A percentile compares a stretch with the other conserved stretches of the same genome.
Conservation (phyloP, 2,329 filamentous ascomycete species). For the Epichloe scottii region DNA sequence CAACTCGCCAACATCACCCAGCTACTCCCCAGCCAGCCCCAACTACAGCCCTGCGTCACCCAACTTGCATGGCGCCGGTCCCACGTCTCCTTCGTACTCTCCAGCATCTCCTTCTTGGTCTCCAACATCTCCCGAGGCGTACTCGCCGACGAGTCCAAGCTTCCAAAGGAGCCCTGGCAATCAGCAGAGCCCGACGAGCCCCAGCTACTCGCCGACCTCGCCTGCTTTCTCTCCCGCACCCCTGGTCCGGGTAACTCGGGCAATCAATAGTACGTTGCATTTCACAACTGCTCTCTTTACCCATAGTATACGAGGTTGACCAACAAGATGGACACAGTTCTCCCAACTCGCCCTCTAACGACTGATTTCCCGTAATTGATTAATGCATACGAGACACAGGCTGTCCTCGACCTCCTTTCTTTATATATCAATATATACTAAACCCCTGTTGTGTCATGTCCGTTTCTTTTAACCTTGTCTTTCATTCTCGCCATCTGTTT, state of each 20-base stretch:
- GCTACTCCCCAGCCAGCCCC: constrained; percentile 58
- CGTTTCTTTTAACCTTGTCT: background rate
- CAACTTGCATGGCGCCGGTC: constrained; percentile 30
- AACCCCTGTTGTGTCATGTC: background rate
- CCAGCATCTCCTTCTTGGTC: constrained; percentile 69
- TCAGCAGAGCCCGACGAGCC: constrained; percentile 51
- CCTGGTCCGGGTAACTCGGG: constrained; percentile 30
- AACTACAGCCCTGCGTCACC: constrained; percentile 60
- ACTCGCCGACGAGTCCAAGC: constrained; percentile 51
- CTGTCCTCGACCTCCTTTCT: constrained; percentile 14
- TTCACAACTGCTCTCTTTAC: background rate
- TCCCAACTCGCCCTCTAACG: constrained; percentile 29
- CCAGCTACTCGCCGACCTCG: constrained; percentile 57
- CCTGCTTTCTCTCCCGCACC: constrained; percentile 32
- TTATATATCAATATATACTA: constrained; percentile 10
- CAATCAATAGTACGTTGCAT: constrained; percentile 28
- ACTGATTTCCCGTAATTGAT: constrained; percentile 21
- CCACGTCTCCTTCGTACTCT: constrained; percentile 49
- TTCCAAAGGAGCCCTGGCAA: constrained; percentile 43
- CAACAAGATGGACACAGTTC: constrained; percentile 21
- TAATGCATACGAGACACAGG: constrained; percentile 23
- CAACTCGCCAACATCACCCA: constrained; percentile 63
- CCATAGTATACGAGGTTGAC: background rate
- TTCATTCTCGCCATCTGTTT: background rate
- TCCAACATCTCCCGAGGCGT: constrained; percentile 55